phyloP scores from a whole-genome alignment of 148 eudicot species.

The Suaeda aralocaspica region DNA sequence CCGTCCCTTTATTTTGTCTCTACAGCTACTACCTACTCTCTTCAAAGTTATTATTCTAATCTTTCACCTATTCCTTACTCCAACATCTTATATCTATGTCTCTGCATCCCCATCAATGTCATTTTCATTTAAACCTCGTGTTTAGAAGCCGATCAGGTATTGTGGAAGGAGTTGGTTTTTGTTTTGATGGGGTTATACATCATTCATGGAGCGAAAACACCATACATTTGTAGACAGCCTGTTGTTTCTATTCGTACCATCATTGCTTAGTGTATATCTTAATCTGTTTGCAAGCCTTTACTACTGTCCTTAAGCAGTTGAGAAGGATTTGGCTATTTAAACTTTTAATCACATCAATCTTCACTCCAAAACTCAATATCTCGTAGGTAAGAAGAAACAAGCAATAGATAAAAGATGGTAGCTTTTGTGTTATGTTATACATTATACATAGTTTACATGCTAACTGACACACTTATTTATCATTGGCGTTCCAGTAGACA shows the following conservation, averaged over 20 bases:
- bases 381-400: no score
- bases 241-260: not conserved
- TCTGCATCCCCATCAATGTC: not conserved
- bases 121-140: not conserved
- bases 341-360: not conserved
- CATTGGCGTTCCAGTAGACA: conserved; percentile 18
- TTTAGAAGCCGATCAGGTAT: not conserved
- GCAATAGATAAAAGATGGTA: no score
- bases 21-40: no score
- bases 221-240: not conserved
- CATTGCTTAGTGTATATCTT: not conserved
- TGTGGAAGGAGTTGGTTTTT: not conserved
- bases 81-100: not conserved
- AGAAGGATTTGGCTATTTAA: not conserved
- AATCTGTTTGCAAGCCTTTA: not conserved
- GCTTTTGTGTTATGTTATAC: no score
- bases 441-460: not conserved
- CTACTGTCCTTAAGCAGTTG: not conserved
- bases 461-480: conserved; percentile 12
- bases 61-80: not conserved
- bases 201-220: not conserved
- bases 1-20: not conserved
- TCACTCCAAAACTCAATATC: not conserved
- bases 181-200: no score
- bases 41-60: not conserved